phyloP scores from a whole-genome alignment of 1,284 basidiomycete genomes.

The Heliocybe sulcata region DNA sequence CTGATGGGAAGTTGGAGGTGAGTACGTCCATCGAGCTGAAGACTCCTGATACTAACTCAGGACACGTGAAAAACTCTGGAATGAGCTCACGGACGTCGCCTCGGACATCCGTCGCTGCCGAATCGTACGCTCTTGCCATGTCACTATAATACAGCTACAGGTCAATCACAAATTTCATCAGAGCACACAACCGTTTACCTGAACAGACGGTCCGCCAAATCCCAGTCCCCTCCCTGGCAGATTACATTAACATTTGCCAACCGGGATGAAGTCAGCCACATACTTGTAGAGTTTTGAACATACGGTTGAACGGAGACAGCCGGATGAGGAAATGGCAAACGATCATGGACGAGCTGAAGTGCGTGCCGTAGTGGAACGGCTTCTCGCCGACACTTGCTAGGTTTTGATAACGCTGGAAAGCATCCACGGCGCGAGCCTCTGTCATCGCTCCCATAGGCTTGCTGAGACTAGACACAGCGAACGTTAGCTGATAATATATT shows the following conservation, averaged over 20 bases:
- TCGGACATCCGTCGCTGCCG: slow-evolving; percentile 80
- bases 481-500: too few relatives aligned
- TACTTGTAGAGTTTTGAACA: slow-evolving; percentile 85
- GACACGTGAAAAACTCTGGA: slow-evolving; percentile 84
- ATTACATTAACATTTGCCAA: slow-evolving; percentile 1
- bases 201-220: slow-evolving; percentile 92
- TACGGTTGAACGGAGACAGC: slow-evolving; percentile 84
- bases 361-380: slow-evolving; percentile 92
- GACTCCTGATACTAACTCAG: slow-evolving; percentile 41
- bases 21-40: not conserved
- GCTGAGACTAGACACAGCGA: slow-evolving; percentile 42
- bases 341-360: slow-evolving; percentile 96
- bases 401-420: slow-evolving; percentile 69
- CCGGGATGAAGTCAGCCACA: slow-evolving; percentile 7
- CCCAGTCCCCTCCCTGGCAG: slow-evolving; percentile 82
- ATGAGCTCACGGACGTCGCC: slow-evolving; percentile 95
- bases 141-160: slow-evolving; percentile 36
- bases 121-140: slow-evolving; percentile 73
- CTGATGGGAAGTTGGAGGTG: slow-evolving; percentile 23
- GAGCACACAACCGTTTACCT: slow-evolving; percentile 34
- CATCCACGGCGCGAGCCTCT: slow-evolving; percentile 63
- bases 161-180: not conserved
- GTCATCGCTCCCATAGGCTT: slow-evolving; percentile 93
- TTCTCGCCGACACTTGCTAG: slow-evolving; percentile 77
- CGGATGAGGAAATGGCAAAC: slow-evolving; percentile 94